phyloP scores from a whole-genome alignment of 1,139 yeast species.

The Suhomyces choctaworum region DNA sequence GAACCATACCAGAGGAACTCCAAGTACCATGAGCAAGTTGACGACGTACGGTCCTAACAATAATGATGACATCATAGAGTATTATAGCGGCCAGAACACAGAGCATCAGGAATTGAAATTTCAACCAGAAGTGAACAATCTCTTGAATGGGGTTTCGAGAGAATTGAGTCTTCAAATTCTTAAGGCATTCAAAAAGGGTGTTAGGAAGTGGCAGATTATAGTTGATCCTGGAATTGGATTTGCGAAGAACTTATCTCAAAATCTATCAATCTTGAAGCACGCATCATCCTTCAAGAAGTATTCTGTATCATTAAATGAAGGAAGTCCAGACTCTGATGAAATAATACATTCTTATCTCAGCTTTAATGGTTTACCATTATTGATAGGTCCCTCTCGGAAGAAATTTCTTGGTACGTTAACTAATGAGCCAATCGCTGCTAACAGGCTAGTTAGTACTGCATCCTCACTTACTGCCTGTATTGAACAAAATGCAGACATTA shows the following conservation, averaged over 20 bases:
- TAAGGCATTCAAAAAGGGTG: slow-evolving; percentile 62
- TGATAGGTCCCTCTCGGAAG: slow-evolving; percentile 88
- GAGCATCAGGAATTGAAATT: slow-evolving; percentile 27
- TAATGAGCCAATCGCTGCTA: slow-evolving; percentile 45
- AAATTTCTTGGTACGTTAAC: slow-evolving; percentile 78
- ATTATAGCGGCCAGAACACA: slow-evolving; percentile 28
- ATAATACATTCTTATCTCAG: slow-evolving; percentile 35
- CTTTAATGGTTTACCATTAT: slow-evolving; percentile 59
- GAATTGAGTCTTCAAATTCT: slow-evolving; percentile 62
- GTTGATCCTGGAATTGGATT: slow-evolving; percentile 96
- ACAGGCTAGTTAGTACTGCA: slow-evolving; percentile 74
- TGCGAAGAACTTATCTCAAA: slow-evolving; percentile 74
- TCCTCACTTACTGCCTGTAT: slow-evolving; percentile 76
- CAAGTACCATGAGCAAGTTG: slow-evolving; percentile 66
- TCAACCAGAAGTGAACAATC: slow-evolving; percentile 31
- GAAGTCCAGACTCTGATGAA: slow-evolving; percentile 20
- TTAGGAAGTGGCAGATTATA: slow-evolving; percentile 86
- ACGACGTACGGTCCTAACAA: slow-evolving; percentile 54
- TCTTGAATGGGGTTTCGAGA: slow-evolving; percentile 53
- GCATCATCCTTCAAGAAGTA: slow-evolving; percentile 58
- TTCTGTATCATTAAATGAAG: slow-evolving; percentile 29
- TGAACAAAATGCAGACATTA: slow-evolving; percentile 73
- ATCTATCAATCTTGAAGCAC: slow-evolving; percentile 61
- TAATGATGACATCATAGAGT: slow-evolving; percentile 42
- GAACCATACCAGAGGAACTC: slow-evolving; percentile 85